Conservation (phyloP, 805 yeast genomes). For the Isabelozyma pseudorhagii region DNA sequence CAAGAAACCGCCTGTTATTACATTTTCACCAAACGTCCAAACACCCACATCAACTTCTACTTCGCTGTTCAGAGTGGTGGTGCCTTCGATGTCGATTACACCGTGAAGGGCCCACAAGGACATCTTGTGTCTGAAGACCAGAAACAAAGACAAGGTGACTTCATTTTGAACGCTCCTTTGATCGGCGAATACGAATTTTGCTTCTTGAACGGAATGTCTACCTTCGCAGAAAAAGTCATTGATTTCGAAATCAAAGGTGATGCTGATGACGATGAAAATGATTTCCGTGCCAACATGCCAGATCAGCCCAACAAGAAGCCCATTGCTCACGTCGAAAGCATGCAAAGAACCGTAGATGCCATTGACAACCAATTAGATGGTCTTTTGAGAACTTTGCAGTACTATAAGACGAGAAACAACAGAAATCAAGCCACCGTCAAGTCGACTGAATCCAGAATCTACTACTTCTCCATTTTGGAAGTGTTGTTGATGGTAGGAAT, state of each 20-base stretch:
- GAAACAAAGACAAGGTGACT: constrained; percentile 77
- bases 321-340: constrained; percentile 48
- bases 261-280: constrained; percentile 30
- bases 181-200: constrained; percentile 87
- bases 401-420: constrained; percentile 86
- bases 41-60: constrained; percentile 65
- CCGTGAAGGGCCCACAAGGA: constrained; percentile 56
- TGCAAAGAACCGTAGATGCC: constrained; percentile 51
- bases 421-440: constrained; percentile 87
- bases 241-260: constrained; percentile 73
- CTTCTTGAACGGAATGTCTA: constrained; percentile 77
- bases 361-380: constrained; percentile 60
- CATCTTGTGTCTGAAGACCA: constrained; percentile 49
- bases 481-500: constrained; percentile 71
- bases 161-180: constrained; percentile 60
- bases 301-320: constrained; percentile 46
- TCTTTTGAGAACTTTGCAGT: constrained; percentile 60
- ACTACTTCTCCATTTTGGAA: constrained; percentile 71
- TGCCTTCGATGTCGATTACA: constrained; percentile 74
- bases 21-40: constrained; percentile 58
- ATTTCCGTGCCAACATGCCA: constrained; percentile 63
- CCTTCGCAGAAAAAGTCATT: constrained; percentile 77
- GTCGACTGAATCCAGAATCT: constrained; percentile 74
- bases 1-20: constrained; percentile 72
- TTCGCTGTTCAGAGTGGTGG: constrained; percentile 86